Conservation (phyloP, 2,329 filamentous ascomycete genomes). For the Immersiporthe knoxdaviesiana region DNA sequence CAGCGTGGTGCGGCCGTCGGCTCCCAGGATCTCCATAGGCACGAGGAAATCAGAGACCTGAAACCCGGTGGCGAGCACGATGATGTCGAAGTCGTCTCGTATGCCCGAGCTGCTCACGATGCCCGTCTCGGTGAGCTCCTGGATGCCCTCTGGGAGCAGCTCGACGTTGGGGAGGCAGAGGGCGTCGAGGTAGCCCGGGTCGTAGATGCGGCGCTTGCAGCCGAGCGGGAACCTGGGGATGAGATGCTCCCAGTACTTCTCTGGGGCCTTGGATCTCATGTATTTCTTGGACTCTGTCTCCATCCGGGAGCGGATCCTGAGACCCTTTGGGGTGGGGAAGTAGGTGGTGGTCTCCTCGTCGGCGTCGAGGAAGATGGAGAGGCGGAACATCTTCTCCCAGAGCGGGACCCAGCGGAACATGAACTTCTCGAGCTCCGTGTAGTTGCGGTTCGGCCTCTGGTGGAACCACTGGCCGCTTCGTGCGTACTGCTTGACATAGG, state of each 20-base stretch:
- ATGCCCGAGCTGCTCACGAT: conserved; percentile 32
- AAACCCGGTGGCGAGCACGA: conserved; percentile 38
- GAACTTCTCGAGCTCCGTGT: conserved; percentile 28
- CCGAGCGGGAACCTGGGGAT: conserved; percentile 41
- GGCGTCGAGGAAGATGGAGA: conserved; percentile 28
- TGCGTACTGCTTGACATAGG: conserved; percentile 35
- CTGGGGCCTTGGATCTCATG: neutral
- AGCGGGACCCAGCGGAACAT: conserved; percentile 33
- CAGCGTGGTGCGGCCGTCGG: conserved; percentile 31
- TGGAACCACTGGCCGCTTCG: conserved; percentile 35
- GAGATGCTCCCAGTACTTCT: conserved; percentile 31
- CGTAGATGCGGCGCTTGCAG: conserved; percentile 42
- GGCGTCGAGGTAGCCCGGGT: conserved; percentile 39
- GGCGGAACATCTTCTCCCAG: conserved; percentile 29
- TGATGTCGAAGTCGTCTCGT: conserved; percentile 34
- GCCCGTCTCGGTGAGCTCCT: conserved; percentile 35
- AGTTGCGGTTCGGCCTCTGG: conserved; percentile 32
- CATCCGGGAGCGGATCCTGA: neutral
- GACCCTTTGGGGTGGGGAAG: neutral
- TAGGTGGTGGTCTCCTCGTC: neutral
- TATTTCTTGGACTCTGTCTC: neutral
- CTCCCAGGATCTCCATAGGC: conserved; percentile 36
- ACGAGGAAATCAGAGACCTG: conserved; percentile 34
- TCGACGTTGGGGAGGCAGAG: conserved; percentile 38
- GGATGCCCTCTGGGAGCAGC: conserved; percentile 35